These are phyloP conservation scores for Elsinoe batatas DNA, from an alignment of 2,329 filamentous ascomycete species.

Conservation along the genomic window DNA sequence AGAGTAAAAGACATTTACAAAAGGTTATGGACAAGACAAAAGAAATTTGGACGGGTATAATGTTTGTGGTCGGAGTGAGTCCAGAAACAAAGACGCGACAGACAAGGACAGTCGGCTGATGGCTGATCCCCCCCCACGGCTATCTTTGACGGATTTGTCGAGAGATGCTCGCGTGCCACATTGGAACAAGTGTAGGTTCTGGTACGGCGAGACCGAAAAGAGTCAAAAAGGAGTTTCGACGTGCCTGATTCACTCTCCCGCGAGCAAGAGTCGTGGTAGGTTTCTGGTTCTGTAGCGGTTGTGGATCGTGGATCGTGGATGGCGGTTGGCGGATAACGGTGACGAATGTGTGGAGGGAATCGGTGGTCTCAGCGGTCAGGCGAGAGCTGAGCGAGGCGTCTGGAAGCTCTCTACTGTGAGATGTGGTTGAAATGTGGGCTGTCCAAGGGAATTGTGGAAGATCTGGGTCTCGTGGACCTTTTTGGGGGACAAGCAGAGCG, in stretches of 20 bases:
- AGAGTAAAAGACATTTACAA: slow-evolving; percentile 11
- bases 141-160: slow-evolving; percentile 1
- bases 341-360: slow-evolving; percentile 5
- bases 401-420: neutral
- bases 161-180: slow-evolving; percentile 10
- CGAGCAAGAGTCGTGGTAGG: neutral
- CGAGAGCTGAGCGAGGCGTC: slow-evolving; percentile 5
- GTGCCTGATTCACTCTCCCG: slow-evolving; percentile 6
- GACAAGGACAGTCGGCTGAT: neutral
- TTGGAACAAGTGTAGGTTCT: neutral
- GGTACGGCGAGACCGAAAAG: neutral
- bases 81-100: slow-evolving; percentile 12
- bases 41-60: neutral
- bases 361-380: slow-evolving; percentile 4
- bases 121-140: neutral
- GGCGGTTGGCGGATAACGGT: neutral
- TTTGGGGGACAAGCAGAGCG: neutral
- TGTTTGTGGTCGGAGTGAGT: slow-evolving; percentile 8
- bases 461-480: neutral
- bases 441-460: neutral
- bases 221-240: neutral
- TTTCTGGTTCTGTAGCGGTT: neutral
- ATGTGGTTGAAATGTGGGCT: neutral
- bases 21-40: neutral
- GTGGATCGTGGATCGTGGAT: neutral